Conservation (phyloP, 2,329 filamentous ascomycete species). For the Ophiocordyceps polyrhachis-furcata region DNA sequence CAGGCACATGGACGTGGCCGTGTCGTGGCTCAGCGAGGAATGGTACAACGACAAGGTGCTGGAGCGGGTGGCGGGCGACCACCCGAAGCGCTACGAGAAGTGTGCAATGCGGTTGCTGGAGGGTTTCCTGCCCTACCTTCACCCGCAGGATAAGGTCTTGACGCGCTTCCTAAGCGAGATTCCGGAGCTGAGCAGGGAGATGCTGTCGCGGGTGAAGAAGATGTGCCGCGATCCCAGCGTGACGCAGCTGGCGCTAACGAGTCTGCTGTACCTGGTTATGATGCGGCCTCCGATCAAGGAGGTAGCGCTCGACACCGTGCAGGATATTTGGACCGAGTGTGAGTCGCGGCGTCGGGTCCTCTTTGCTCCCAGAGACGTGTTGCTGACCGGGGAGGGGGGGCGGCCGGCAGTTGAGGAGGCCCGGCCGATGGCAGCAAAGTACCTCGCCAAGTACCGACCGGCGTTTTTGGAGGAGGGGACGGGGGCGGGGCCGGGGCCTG, state of each 20-base stretch:
- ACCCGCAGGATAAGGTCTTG: slow-evolving; percentile 73
- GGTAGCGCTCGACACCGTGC: slow-evolving; percentile 43
- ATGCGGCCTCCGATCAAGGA: slow-evolving; percentile 47
- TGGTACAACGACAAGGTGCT: slow-evolving; percentile 74
- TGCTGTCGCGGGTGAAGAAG: slow-evolving; percentile 54
- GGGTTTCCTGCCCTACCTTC: slow-evolving; percentile 77
- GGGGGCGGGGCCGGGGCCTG: slow-evolving; percentile 8
- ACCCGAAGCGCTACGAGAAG: slow-evolving; percentile 52
- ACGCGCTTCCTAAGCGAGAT: slow-evolving; percentile 86
- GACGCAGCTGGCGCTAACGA: slow-evolving; percentile 43
- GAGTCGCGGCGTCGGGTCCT: slow-evolving; percentile 13
- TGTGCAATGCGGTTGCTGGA: slow-evolving; percentile 72
- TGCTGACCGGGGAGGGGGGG: slow-evolving; percentile 3
- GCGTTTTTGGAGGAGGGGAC: slow-evolving; percentile 20
- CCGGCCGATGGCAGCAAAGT: slow-evolving; percentile 41
- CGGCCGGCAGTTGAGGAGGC: slow-evolving; percentile 37
- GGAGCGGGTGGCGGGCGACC: slow-evolving; percentile 22
- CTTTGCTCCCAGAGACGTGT: not conserved
- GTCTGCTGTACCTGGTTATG: slow-evolving; percentile 47
- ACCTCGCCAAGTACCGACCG: slow-evolving; percentile 41
- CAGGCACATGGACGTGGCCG: slow-evolving; percentile 70
- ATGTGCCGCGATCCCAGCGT: slow-evolving; percentile 49
- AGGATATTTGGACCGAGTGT: slow-evolving; percentile 50
- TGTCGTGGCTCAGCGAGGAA: slow-evolving; percentile 90
- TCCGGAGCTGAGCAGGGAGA: slow-evolving; percentile 52